These are phyloP conservation scores for Brassica balearica DNA, from an alignment of 441 rosid genomes.

Conservation along the genomic window DNA sequence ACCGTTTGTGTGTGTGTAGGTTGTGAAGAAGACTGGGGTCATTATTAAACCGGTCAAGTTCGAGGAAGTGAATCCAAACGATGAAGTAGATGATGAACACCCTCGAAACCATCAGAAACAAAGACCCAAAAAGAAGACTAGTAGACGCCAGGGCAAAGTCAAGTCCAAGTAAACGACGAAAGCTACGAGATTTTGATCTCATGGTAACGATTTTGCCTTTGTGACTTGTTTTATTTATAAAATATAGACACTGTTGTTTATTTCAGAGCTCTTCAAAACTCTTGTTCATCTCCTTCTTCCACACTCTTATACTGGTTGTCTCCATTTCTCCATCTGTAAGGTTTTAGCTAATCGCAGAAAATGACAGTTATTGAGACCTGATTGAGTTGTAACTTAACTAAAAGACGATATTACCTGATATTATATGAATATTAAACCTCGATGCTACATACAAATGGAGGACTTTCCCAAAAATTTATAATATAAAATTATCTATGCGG, in stretches of 20 bases:
- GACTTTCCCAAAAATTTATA: too few relatives aligned
- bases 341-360: neutral
- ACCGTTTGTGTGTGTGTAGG: constrained; percentile 47
- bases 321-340: constrained; percentile 81
- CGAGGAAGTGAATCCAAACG: constrained; percentile 66
- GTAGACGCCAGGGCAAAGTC: constrained; percentile 31
- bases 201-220: constrained; percentile 14
- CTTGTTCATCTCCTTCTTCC: constrained; percentile 92
- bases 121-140: constrained; percentile 36
- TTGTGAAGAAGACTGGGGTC: constrained; percentile 76
- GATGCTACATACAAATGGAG: too few relatives aligned
- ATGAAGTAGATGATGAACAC: constrained; percentile 48
- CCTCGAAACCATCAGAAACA: constrained; percentile 43
- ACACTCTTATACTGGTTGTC: constrained; percentile 73
- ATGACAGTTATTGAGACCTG: neutral
- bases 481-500: too few relatives aligned
- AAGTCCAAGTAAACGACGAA: constrained; percentile 28
- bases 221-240: constrained; percentile 24
- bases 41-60: constrained; percentile 77
- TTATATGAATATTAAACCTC: too few relatives aligned
- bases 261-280: constrained; percentile 80
- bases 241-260: constrained; percentile 4
- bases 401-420: too few relatives aligned
- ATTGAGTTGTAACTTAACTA: too few relatives aligned
- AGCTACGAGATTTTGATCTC: constrained; percentile 12